These are phyloP conservation scores for Zychaea mexicana DNA, from an alignment of 371 early-diverging fungal genomes.

Conservation along the genomic window DNA sequence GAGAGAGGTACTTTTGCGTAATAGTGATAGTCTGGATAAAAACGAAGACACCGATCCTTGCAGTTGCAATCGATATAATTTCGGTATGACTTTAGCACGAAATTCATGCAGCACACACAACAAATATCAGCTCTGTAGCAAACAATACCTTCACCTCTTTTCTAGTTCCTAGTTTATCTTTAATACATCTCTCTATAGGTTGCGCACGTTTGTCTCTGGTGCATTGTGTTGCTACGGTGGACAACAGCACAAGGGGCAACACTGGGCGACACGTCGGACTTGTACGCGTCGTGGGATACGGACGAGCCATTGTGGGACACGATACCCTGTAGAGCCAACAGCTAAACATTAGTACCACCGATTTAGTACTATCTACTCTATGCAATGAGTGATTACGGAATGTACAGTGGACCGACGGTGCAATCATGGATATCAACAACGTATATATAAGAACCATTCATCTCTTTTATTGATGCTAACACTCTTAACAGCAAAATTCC, in stretches of 20 bases:
- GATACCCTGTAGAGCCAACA: background rate
- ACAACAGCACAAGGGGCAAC: background rate
- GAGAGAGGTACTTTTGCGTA: no score
- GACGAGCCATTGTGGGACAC: conserved; percentile 6
- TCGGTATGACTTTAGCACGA: no score
- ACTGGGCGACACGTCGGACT: background rate
- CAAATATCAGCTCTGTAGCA: background rate
- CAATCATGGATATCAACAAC: conserved; percentile 12
- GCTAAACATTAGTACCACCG: no score
- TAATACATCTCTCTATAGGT: background rate
- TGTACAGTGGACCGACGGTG: background rate
- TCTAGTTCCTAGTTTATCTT: background rate
- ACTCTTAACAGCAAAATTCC: no score
- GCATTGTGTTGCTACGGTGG: conserved; percentile 7
- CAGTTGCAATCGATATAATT: no score
- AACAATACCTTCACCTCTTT: background rate
- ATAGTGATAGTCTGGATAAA: no score
- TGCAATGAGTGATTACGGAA: conserved; percentile 9
- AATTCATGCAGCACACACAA: background rate
- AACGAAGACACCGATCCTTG: no score
- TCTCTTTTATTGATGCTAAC: conserved; percentile 1
- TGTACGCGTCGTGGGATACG: conserved; percentile 6
- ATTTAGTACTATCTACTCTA: background rate
- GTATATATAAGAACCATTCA: no score
- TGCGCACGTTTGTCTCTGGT: conserved; percentile 1